These are phyloP conservation scores for Entomortierella lignicola DNA, from an alignment of 192 early-diverging fungal genomes.

Conservation along the genomic window DNA sequence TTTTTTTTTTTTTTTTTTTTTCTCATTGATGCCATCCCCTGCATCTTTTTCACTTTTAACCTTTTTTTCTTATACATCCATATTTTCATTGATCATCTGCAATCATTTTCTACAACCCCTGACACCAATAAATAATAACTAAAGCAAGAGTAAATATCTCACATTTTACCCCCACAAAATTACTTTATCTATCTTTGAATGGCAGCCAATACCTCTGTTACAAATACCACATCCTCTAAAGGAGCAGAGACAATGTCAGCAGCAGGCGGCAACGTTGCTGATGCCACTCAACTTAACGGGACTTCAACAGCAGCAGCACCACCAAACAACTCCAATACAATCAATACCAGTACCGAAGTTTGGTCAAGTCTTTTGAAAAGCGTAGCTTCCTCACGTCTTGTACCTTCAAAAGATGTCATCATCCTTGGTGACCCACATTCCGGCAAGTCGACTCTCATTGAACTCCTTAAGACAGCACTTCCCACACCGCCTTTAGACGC, in stretches of 20 bases:
- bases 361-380: slow-evolving; percentile 86
- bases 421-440: slow-evolving; percentile 85
- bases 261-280: slow-evolving; percentile 8
- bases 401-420: slow-evolving; percentile 82
- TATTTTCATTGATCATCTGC: background rate
- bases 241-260: background rate
- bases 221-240: slow-evolving; percentile 7
- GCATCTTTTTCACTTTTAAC: slow-evolving; percentile 1
- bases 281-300: background rate
- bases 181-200: background rate
- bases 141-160: background rate
- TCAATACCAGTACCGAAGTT: slow-evolving; percentile 57
- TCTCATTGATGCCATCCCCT: background rate
- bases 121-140: background rate
- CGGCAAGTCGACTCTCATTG: slow-evolving; percentile 88
- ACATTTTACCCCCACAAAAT: background rate
- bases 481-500: slow-evolving; percentile 44
- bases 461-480: slow-evolving; percentile 65
- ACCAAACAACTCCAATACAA: background rate
- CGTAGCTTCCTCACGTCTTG: slow-evolving; percentile 79
- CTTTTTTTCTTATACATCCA: background rate
- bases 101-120: background rate
- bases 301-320: slow-evolving; percentile 1
- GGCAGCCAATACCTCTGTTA: background rate
- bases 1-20: background rate